These are phyloP conservation scores for Cladorrhinum sp. DNA, from an alignment of 2,329 filamentous ascomycete species.

Conservation along the genomic window DNA sequence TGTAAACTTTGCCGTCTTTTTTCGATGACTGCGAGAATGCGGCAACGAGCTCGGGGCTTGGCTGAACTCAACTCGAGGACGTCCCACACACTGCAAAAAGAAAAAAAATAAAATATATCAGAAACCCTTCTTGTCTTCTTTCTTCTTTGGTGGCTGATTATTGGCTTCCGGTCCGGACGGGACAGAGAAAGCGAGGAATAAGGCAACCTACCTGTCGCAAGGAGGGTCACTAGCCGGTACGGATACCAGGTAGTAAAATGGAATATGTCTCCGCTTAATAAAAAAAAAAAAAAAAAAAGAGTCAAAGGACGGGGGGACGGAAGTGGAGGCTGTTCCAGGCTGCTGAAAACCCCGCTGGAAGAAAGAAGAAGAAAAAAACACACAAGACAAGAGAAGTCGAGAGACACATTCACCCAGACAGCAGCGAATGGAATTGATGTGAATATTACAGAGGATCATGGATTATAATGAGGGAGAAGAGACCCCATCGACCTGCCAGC, in stretches of 20 bases:
- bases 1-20: not conserved
- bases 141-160: not conserved
- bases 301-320: not conserved
- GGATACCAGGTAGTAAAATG: not conserved
- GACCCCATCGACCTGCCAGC: not conserved
- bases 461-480: not conserved
- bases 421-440: not conserved
- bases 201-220: not conserved
- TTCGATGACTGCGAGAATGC: conserved; percentile 1
- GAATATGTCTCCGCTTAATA: not conserved
- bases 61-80: not conserved
- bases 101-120: too few species aligned
- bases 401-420: not conserved
- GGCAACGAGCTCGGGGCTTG: conserved; percentile 3
- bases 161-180: not conserved
- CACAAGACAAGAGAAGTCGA: not conserved
- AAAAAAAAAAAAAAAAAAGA: not conserved
- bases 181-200: not conserved
- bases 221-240: not conserved
- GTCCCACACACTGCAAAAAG: not conserved
- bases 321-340: not conserved
- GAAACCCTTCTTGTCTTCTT: not conserved
- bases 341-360: not conserved
- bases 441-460: not conserved
- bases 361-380: not conserved